These are phyloP conservation scores for Daldinia bambusicola DNA, from an alignment of 495 filamentous ascomycete species.

Conservation along the genomic window DNA sequence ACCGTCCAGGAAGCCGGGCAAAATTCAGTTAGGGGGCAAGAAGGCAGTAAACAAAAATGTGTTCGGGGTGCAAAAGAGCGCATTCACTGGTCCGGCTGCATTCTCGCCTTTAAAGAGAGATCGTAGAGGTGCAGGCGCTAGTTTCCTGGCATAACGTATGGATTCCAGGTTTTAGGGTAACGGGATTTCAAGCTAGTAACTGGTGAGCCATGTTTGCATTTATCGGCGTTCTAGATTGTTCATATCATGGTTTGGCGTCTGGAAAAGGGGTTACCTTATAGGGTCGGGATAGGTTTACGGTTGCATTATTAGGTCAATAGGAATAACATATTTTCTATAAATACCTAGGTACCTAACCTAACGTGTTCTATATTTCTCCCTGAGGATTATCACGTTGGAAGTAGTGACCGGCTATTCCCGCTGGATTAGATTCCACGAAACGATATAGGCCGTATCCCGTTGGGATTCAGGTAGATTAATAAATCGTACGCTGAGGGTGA, in stretches of 20 bases:
- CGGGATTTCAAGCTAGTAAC: slow-evolving; percentile 23
- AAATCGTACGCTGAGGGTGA: not conserved
- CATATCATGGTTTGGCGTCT: slow-evolving; percentile 25
- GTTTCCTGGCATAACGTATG: slow-evolving; percentile 59
- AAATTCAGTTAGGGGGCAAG: slow-evolving; percentile 46
- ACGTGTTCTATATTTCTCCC: not conserved
- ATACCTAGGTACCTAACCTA: not conserved
- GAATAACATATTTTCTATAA: slow-evolving; percentile 11
- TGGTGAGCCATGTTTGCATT: slow-evolving; percentile 29
- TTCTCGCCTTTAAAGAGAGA: slow-evolving; percentile 90
- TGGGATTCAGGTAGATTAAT: not conserved
- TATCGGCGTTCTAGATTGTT: slow-evolving; percentile 32
- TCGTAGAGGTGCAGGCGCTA: slow-evolving; percentile 66
- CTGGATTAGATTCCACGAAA: not conserved
- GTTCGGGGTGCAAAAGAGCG: slow-evolving; percentile 50
- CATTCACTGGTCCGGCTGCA: slow-evolving; percentile 54
- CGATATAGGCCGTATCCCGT: not conserved
- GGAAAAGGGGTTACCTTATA: slow-evolving; percentile 15
- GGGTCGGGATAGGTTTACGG: slow-evolving; percentile 29
- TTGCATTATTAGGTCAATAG: slow-evolving; percentile 38
- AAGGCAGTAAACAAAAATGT: slow-evolving; percentile 40
- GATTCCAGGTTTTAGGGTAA: slow-evolving; percentile 6
- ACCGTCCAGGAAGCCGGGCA: slow-evolving; percentile 51
- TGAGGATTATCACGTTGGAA: not conserved
- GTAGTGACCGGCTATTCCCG: not conserved